These are phyloP conservation scores for Daldinia vernicosa DNA, from an alignment of 495 filamentous ascomycete genomes.

Conservation along the genomic window DNA sequence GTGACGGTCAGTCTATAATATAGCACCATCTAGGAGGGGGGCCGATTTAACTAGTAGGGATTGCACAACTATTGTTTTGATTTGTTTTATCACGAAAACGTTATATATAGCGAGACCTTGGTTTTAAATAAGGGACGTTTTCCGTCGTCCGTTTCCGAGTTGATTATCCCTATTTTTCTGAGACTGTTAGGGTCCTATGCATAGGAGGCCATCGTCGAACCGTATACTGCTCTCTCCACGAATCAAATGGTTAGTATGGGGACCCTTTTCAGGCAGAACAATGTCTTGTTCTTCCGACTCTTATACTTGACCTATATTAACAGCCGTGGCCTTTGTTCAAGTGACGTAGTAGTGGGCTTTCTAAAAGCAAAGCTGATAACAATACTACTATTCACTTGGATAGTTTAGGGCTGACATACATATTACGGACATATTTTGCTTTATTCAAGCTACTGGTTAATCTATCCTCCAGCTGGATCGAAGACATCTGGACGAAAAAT, in stretches of 20 bases:
- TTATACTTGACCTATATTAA: not conserved
- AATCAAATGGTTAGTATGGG: not conserved
- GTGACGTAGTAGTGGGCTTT: not conserved
- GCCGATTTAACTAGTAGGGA: not conserved
- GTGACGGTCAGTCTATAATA: slow-evolving; percentile 81
- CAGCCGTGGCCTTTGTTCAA: not conserved
- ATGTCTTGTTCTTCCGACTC: not conserved
- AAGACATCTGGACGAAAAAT: too few relatives aligned
- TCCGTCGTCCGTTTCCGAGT: too few relatives aligned
- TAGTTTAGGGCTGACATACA: not conserved
- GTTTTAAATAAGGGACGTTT: too few relatives aligned
- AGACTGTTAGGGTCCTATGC: too few relatives aligned
- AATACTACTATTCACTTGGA: not conserved
- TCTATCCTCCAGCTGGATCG: too few relatives aligned
- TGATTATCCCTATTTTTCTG: too few relatives aligned
- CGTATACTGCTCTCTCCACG: too few relatives aligned
- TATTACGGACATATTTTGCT: too few relatives aligned
- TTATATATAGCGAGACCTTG: not conserved
- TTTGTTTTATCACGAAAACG: not conserved
- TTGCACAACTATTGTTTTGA: not conserved
- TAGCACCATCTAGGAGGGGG: not conserved
- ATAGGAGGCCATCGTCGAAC: not conserved
- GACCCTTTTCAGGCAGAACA: not conserved
- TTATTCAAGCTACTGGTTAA: too few relatives aligned
- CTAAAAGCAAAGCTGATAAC: not conserved